phyloP scores from a whole-genome alignment of 2,329 filamentous ascomycete genomes.

The Periglandula ipomoeae region DNA sequence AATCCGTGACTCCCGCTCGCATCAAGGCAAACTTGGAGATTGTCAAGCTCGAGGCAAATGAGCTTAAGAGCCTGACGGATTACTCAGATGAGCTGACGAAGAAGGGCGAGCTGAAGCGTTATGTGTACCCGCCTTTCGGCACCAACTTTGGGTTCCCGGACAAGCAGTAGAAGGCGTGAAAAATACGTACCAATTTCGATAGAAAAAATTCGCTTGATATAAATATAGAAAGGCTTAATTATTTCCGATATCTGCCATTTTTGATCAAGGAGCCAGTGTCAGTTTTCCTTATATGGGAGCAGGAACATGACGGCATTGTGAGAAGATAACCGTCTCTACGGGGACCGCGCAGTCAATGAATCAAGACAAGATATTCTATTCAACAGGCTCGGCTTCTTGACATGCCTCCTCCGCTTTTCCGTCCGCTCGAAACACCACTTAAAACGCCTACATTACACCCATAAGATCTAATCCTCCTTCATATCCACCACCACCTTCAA shows the following conservation, averaged over 20 bases:
- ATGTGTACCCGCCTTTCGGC: conserved; percentile 59
- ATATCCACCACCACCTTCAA: conserved; percentile 60
- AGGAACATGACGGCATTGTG: too few relatives aligned
- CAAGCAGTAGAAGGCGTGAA: conserved; percentile 29
- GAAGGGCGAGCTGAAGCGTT: conserved; percentile 43
- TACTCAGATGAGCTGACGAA: conserved; percentile 42
- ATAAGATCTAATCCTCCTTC: neutral
- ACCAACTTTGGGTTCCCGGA: conserved; percentile 66
- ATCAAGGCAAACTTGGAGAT: conserved; percentile 64
- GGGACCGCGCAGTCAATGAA: too few relatives aligned
- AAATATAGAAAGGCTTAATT: too few relatives aligned
- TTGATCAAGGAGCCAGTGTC: too few relatives aligned
- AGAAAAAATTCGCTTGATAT: neutral
- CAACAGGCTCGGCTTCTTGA: neutral
- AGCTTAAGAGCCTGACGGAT: conserved; percentile 48
- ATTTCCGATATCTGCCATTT: too few relatives aligned
- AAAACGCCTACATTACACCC: neutral
- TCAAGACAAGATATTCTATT: too few relatives aligned
- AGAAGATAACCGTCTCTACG: too few relatives aligned
- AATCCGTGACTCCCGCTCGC: conserved; percentile 58
- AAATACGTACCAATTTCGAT: neutral
- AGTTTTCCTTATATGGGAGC: too few relatives aligned
- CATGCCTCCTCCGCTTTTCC: neutral
- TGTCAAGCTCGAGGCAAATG: conserved; percentile 54
- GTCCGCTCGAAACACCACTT: too few relatives aligned